Base-by-base conservation (phyloP, 2,329 filamentous ascomycete genomes). In the Sclerotinia nivalis region DNA sequence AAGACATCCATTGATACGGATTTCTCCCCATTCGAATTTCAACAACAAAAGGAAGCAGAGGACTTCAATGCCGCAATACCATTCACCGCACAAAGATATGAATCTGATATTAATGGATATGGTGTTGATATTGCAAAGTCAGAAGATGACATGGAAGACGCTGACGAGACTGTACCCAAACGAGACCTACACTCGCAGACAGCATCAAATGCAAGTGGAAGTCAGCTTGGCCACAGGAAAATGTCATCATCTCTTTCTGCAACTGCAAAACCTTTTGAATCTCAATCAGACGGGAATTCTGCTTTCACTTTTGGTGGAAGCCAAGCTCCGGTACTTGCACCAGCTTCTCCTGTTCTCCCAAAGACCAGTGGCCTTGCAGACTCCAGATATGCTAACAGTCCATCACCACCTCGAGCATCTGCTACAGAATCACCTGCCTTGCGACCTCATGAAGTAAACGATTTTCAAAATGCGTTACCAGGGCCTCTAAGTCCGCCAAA, bases 261-360 rank as follows among this genome's bases (percentile, higher is more conserved):
- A 5, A 85, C 88, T 22, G 91, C 92, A 0, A 88, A 87, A 75
- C 85, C 91, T 0, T 96, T 96, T 77, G 85, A 78, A 58, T 77
- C 76, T 55, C 75, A 71, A 52, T 71, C 75, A 28, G 72, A 72
- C 45, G 64, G 73, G 8, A 34, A 34, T 28, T 77, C 76, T 69
- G 75, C 66, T 34, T 77, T 77, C 69, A 75, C 69, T n/a, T 75
- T 74, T 66, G 73, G 72, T 31, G 68, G 74, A 50, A 66, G 70
- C 5, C 45, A 65, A 22, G 66, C 68, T 49, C 34, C 66, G 43
- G 66, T 56, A 7, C 68, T 71, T 40, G 69, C 72, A 15, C 43
- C 52, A 56, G 64, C 43, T 34, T 37, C 61, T 13, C 54, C 68
- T 8, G 18, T 55, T 67, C 62, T 67, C 49, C 34, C 62, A 49